Base-by-base conservation (phyloP, 2,329 filamentous ascomycete genomes). In the Cladosporium sp. region DNA sequence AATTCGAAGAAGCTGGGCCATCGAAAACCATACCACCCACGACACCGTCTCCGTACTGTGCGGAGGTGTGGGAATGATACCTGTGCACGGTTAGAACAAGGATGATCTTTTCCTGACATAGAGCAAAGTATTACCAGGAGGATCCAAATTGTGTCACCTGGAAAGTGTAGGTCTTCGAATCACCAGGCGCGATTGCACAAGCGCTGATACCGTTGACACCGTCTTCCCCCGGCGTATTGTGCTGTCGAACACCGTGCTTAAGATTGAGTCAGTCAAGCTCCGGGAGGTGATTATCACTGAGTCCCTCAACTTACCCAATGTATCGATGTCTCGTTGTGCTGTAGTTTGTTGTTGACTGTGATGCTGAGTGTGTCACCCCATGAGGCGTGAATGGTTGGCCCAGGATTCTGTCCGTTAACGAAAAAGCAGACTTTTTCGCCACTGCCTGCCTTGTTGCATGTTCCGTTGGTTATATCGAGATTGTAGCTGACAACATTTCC, bases 381-480 rank as follows among this genome's bases (percentile, higher is more conserved):
- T 59, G 67, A 61, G 55, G 67, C 83, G 53, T 77, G 74, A 47
- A 88, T 79, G 12, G 75, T 71, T 2, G 84, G 84, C 0, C 83
- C 85, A 80, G 55, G 79, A 82, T 72, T 12, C 33, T 79, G 75
- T 4, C 79, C 80, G 59, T 85, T 84, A 60, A 86, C 71, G 19
- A 86, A 72, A 52, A 72, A 55, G 25, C 61, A 63, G 32, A 57
- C 49, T 32, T 57, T 57, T 2, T 52, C 52, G 27, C 55, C 56
- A 62, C 63, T 25, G 49, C 70, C 70, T 57, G 72, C 69, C 1
- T 66, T 60, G 35, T 85, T 84, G 42, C 55, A 58, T 3, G 70
- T 72, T 5, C 63, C 63, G 54, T 57, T 67, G 47, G 47, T 59
- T 55, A 56, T 61, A 41, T 54, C 67, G 52, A 61, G 55, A 32